These are phyloP conservation scores for Lasiodiplodia theobromae DNA, from an alignment of 2,329 filamentous ascomycete species.

Conservation along the genomic window DNA sequence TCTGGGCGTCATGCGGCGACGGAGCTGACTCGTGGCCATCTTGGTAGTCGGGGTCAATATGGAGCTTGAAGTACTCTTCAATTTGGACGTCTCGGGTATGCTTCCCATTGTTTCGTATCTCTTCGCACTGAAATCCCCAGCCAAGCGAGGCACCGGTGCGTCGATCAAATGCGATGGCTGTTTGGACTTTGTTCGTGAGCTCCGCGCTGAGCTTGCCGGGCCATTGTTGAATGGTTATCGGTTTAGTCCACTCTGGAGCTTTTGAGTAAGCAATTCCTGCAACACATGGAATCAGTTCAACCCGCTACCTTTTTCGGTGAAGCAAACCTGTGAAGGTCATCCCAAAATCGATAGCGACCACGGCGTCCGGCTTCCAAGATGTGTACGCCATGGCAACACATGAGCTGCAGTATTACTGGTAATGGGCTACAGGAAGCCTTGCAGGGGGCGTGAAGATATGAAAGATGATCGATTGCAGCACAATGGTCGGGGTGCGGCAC, in stretches of 20 bases:
- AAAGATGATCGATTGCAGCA: neutral
- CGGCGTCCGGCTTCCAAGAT: neutral
- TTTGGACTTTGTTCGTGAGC: neutral
- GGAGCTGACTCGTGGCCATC: neutral
- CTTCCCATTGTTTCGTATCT: neutral
- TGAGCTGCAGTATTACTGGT: neutral
- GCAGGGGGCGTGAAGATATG: neutral
- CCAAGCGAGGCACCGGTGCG: neutral
- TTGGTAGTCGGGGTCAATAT: neutral
- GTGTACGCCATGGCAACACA: neutral
- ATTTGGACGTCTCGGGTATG: neutral
- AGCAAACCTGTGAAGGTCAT: slow-evolving; percentile 23
- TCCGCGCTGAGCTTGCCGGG: neutral
- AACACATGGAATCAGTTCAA: neutral
- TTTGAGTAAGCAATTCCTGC: neutral
- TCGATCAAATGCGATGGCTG: neutral
- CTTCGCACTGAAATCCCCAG: slow-evolving; percentile 10
- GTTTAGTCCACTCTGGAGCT: slow-evolving; percentile 27
- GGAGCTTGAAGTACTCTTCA: slow-evolving; percentile 11
- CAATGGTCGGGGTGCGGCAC: neutral
- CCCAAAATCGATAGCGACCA: slow-evolving; percentile 12
- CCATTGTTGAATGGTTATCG: slow-evolving; percentile 6
- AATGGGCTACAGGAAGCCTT: neutral
- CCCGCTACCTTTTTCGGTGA: neutral
- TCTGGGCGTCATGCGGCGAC: neutral